Conservation (phyloP, 139 green algal species). For the Chlamydomonas eustigma region DNA sequence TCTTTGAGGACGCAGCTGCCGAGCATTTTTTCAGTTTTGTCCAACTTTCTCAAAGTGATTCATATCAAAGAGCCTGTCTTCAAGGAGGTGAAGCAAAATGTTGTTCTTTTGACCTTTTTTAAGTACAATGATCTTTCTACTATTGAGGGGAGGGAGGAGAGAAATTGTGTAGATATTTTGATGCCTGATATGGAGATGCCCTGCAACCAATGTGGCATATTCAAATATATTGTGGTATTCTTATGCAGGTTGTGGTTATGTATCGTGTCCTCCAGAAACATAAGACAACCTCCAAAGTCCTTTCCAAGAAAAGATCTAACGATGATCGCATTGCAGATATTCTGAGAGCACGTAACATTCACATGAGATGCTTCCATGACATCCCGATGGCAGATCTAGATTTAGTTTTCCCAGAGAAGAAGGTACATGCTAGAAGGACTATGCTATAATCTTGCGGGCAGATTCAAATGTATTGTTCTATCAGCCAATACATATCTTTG, state of each 20-base stretch:
- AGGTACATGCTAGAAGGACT: too few species aligned
- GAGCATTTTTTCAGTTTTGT: conserved; percentile 12
- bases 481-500: too few species aligned
- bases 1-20: conserved; percentile 18
- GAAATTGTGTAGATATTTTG: too few species aligned
- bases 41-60: neutral
- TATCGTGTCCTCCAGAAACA: conserved; percentile 31
- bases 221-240: too few species aligned
- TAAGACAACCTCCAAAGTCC: neutral
- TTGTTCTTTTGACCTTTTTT: too few species aligned
- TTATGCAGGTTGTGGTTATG: conserved; percentile 49
- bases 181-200: too few species aligned
- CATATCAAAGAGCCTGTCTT: conserved; percentile 12
- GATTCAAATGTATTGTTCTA: too few species aligned
- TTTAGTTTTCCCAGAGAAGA: conserved; percentile 75
- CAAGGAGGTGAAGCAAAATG: conserved; percentile 43
- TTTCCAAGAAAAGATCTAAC: neutral
- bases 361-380: conserved; percentile 61
- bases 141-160: too few species aligned
- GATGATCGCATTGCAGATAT: neutral
- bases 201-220: too few species aligned
- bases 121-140: too few species aligned
- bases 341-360: conserved; percentile 50
- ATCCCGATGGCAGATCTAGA: conserved; percentile 73
- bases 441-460: too few species aligned